Conservation (phyloP, 768 basidiomycete species). For the Lentinula detonsa region DNA sequence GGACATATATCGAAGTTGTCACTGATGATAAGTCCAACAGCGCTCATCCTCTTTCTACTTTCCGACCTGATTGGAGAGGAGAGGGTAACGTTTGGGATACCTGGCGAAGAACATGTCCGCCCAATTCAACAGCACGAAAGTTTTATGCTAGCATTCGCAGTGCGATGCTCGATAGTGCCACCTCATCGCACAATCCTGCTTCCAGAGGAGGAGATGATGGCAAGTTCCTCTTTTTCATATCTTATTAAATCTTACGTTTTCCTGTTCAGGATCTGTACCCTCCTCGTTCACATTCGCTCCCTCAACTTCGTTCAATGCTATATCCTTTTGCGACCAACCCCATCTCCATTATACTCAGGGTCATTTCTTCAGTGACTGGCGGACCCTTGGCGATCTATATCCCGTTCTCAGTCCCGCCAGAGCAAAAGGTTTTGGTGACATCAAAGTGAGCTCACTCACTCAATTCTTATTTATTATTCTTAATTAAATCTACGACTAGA, state of each 20-base stretch:
- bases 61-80: conserved; percentile 80
- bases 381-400: conserved; percentile 81
- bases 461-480: neutral
- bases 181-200: neutral
- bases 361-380: conserved; percentile 97
- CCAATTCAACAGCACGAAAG: conserved; percentile 71
- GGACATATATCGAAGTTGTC: neutral
- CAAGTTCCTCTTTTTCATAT: neutral
- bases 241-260: no score
- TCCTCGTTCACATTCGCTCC: conserved; percentile 61
- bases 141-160: conserved; percentile 75
- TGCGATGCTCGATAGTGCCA: conserved; percentile 21
- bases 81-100: conserved; percentile 91
- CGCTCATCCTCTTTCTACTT: conserved; percentile 23
- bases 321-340: conserved; percentile 77
- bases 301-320: conserved; percentile 47
- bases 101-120: conserved; percentile 86
- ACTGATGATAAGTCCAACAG: neutral
- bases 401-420: conserved; percentile 94
- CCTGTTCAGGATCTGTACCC: conserved; percentile 7
- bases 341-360: conserved; percentile 86
- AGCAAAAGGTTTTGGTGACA: conserved; percentile 79
- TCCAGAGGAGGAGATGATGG: neutral
- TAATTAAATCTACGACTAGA: conserved; percentile 18
- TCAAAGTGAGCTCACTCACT: conserved; percentile 31